phyloP scores from a whole-genome alignment of 371 early-diverging fungal species.

The Syncephalastrum sp. region DNA sequence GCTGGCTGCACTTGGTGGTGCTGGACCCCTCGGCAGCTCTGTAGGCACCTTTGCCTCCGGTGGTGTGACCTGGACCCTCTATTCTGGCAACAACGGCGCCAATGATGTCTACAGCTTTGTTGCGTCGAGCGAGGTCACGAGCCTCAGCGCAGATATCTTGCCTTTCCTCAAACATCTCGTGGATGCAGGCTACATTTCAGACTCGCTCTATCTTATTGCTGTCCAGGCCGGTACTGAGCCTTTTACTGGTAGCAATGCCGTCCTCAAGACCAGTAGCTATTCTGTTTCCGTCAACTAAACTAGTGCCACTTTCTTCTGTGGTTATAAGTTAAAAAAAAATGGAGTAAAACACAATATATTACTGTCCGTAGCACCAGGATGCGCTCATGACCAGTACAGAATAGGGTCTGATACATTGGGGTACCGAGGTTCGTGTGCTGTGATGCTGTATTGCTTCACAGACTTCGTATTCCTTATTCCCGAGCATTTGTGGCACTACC shows the following conservation, averaged over 20 bases:
- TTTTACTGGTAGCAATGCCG: constrained; percentile 15
- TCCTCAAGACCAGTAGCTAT: constrained; percentile 8
- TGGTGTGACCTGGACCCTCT: constrained; percentile 13
- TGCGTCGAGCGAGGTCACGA: constrained; percentile 8
- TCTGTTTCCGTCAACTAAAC: constrained; percentile 9
- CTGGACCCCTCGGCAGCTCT: constrained; percentile 10
- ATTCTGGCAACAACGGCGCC: constrained; percentile 17
- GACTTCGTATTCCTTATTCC: too few relatives aligned
- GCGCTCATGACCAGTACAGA: too few relatives aligned
- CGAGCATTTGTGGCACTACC: too few relatives aligned
- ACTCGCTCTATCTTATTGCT: constrained; percentile 16
- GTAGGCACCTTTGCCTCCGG: constrained; percentile 7
- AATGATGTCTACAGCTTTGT: constrained; percentile 22
- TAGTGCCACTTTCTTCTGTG: too few relatives aligned
- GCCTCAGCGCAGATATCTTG: constrained; percentile 8
- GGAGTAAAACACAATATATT: too few relatives aligned
- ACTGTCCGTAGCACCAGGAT: too few relatives aligned
- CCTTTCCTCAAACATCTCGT: constrained; percentile 15
- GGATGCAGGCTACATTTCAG: constrained; percentile 7
- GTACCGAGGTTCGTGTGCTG: too few relatives aligned
- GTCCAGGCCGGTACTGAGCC: constrained; percentile 24
- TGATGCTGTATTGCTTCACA: too few relatives aligned
- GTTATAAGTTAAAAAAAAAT: too few relatives aligned
- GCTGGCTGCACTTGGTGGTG: constrained; percentile 14
- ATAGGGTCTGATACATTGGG: too few relatives aligned